Base-by-base conservation (phyloP, 1,139 yeast species). In the Tardiomyces digboiensis region DNA sequence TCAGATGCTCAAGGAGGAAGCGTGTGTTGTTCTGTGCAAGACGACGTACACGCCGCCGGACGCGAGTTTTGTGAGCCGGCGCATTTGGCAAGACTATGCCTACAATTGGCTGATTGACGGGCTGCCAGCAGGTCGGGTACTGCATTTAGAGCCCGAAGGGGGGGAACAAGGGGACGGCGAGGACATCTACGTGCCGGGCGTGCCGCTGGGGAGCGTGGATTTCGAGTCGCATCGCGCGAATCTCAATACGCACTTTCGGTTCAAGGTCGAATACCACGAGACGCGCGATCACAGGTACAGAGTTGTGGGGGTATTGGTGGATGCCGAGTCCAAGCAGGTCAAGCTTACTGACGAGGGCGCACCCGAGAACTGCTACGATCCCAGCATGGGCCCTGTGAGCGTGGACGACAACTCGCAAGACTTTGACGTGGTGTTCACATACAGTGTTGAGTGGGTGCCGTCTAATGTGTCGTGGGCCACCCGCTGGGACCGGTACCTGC, bases 91-190 rank as follows among this genome's bases (percentile, higher is more conserved):
- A 42, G 89, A 91, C 5, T 91, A 86, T 62, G 77, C 75, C 59
- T 85, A 86, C 63, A 89, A 91, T 60, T 91, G 97, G 98, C 72
- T 89, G 45, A 70, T 91, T 49, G 99, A 91, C 63, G 97, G 97
- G 1, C 75, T 91, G 53, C 98, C 98, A 19, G 95, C 91, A 18
- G 95, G 95, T 3, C 37, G 37, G 19, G 19, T 14, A n/a, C 14
- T 8, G 33, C 33, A 5, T 5, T 26, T 16, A n/a, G n/a, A n/a
- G n/a, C n/a, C n/a, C n/a, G n/a, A n/a, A n/a, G n/a, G n/a, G n/a
- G 33, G 10, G 8, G 33, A 26, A 16, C 16, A 8, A 36, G 39
- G 51, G 3, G 52, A 55, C 14, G 49, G 50, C n/a, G 46, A 52
- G 7, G 51, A 48, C 21, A 84, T 80, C 60, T 85, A 83, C 61